phyloP scores from a whole-genome alignment of 495 filamentous ascomycete species.

The Aspergillus hancockii region DNA sequence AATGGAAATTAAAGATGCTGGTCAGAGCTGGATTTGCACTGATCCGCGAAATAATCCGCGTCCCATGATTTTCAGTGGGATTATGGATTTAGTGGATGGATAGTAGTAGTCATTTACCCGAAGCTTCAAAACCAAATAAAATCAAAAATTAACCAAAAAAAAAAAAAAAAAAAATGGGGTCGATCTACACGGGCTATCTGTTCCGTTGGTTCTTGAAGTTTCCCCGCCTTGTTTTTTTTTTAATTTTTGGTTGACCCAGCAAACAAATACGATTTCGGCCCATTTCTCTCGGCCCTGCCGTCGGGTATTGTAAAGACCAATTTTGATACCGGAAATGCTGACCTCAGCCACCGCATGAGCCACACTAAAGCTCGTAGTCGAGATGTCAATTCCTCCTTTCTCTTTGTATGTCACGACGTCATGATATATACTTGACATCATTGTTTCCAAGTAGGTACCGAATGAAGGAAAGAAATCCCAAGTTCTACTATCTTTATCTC shows the following conservation, averaged over 20 bases:
- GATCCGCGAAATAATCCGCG: too few species aligned
- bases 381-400: neutral
- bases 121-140: neutral
- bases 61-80: too few species aligned
- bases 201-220: neutral
- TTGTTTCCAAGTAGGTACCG: too few species aligned
- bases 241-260: neutral
- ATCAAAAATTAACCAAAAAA: neutral
- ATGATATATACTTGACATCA: neutral
- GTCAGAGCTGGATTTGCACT: too few species aligned
- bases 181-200: conserved; percentile 2
- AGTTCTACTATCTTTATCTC: too few species aligned
- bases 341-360: neutral
- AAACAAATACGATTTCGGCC: neutral
- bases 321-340: neutral
- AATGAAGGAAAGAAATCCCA: too few species aligned
- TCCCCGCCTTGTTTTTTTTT: neutral
- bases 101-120: neutral
- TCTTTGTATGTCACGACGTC: neutral
- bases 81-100: too few species aligned
- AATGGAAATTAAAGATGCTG: too few species aligned
- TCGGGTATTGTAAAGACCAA: neutral
- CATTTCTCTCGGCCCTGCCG: conserved; percentile 1
- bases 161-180: neutral
- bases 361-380: neutral